Conservation (phyloP, 1,284 basidiomycete genomes). For the Fomitopsis schrenkii region DNA sequence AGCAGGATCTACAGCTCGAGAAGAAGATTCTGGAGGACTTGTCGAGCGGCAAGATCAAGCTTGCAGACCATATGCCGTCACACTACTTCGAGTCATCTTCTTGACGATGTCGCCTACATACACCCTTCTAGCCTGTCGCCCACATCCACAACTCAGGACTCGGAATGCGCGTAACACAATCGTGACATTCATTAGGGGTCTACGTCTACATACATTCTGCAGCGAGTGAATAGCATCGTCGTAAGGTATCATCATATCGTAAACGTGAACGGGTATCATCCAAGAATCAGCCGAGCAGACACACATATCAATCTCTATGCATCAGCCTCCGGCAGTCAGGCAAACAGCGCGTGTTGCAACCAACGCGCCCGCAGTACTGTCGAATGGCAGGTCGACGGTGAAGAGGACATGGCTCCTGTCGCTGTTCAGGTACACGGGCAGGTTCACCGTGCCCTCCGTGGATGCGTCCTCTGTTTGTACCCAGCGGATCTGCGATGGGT, state of each 20-base stretch:
- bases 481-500: conserved; percentile 83
- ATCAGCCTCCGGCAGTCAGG: conserved; percentile 55
- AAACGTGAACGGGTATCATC: conserved; percentile 11
- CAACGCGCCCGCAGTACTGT: conserved; percentile 56
- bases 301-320: neutral
- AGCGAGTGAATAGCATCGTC: conserved; percentile 5
- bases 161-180: neutral
- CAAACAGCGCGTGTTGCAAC: conserved; percentile 81
- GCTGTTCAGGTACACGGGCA: conserved; percentile 90
- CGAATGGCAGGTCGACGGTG: conserved; percentile 78
- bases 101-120: too few species aligned
- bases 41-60: conserved; percentile 1
- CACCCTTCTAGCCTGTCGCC: too few species aligned
- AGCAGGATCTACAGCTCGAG: conserved; percentile 4
- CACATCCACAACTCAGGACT: too few species aligned
- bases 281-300: conserved; percentile 9
- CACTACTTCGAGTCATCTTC: too few species aligned
- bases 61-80: too few species aligned
- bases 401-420: conserved; percentile 90
- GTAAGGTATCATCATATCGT: conserved; percentile 14
- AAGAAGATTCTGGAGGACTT: conserved; percentile 1
- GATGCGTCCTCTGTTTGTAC: conserved; percentile 57
- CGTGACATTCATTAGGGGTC: conserved; percentile 15
- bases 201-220: neutral
- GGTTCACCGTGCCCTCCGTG: conserved; percentile 50